These are phyloP conservation scores for Myxozyma melibiosi DNA, from an alignment of 805 yeast genomes.

Conservation along the genomic window DNA sequence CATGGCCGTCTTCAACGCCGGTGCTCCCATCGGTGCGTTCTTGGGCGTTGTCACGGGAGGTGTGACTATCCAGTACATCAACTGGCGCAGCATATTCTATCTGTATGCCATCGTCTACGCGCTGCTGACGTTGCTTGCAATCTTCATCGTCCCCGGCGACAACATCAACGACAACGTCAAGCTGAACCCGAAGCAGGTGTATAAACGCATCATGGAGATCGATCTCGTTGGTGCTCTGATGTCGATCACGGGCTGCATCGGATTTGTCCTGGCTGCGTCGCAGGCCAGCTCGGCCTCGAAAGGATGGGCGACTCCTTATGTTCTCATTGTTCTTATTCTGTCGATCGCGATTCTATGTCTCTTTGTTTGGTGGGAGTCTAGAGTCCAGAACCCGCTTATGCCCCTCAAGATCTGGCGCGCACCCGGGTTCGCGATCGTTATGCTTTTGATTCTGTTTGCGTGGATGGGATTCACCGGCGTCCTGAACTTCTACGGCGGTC, in stretches of 20 bases:
- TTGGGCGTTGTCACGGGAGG: constrained; percentile 51
- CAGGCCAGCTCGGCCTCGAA: constrained; percentile 47
- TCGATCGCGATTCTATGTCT: constrained; percentile 42
- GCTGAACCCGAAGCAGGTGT: constrained; percentile 1
- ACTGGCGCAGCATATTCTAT: constrained; percentile 50
- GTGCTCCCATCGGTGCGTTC: constrained; percentile 54
- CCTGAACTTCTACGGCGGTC: constrained; percentile 45
- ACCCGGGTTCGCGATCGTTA: constrained; percentile 46
- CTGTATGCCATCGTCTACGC: constrained; percentile 48
- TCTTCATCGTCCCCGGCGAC: constrained; percentile 46
- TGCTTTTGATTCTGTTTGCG: constrained; percentile 44
- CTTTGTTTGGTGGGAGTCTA: constrained; percentile 45
- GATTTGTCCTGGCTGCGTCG: constrained; percentile 50
- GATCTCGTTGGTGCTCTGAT: constrained; percentile 52
- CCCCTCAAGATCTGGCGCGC: constrained; percentile 50
- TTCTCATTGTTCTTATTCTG: constrained; percentile 49
- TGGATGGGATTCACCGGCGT: constrained; percentile 52
- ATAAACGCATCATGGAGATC: constrained; percentile 33
- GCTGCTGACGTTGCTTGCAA: constrained; percentile 37
- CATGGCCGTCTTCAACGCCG: constrained; percentile 48
- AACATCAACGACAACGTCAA: constrained; percentile 22
- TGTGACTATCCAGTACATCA: constrained; percentile 45
- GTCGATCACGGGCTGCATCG: constrained; percentile 46
- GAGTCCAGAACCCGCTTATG: constrained; percentile 51
- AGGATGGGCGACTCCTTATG: constrained; percentile 53